These are phyloP conservation scores for Leishmania braziliensis DNA, from an alignment of 208 protist genomes.

Conservation along the genomic window DNA sequence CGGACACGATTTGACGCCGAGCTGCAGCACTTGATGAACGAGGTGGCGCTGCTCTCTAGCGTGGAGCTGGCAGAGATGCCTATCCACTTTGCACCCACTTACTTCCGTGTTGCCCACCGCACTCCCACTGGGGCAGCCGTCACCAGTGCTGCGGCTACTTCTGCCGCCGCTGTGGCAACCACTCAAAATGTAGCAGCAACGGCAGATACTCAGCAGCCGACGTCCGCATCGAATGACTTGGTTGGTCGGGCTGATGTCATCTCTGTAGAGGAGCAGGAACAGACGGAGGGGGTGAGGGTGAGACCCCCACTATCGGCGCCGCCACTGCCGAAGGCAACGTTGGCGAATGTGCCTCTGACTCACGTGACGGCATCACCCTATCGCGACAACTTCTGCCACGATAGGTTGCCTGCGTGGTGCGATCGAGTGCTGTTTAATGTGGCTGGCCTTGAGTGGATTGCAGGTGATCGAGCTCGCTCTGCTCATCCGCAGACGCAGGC, in stretches of 20 bases:
- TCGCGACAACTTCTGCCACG: constrained; percentile 34
- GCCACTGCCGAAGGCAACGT: background rate
- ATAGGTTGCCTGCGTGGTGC: constrained; percentile 84
- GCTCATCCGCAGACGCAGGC: background rate
- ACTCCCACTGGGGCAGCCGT: constrained; percentile 4
- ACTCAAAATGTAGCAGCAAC: background rate
- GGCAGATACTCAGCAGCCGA: background rate
- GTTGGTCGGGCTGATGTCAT: background rate
- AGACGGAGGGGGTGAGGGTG: background rate
- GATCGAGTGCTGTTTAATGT: constrained; percentile 85
- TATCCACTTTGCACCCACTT: constrained; percentile 66
- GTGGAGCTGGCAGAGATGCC: constrained; percentile 74
- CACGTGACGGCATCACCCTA: constrained; percentile 20
- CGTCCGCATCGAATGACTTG: background rate
- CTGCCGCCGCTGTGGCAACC: background rate
- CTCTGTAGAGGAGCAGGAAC: background rate
- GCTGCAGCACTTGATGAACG: constrained; percentile 49
- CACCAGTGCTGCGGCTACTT: background rate
- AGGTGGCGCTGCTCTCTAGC: constrained; percentile 44
- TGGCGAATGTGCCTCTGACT: constrained; percentile 13
- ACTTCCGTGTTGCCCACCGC: constrained; percentile 40
- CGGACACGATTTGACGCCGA: constrained; percentile 54
- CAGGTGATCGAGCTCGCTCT: constrained; percentile 34
- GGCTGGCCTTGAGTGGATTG: constrained; percentile 64
- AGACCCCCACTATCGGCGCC: background rate